Percentiles rank a stretch among this genome's conserved stretches.
Conservation (phyloP, 1,139 yeast species). For the Saccharomycopsis hybrid region DNA sequence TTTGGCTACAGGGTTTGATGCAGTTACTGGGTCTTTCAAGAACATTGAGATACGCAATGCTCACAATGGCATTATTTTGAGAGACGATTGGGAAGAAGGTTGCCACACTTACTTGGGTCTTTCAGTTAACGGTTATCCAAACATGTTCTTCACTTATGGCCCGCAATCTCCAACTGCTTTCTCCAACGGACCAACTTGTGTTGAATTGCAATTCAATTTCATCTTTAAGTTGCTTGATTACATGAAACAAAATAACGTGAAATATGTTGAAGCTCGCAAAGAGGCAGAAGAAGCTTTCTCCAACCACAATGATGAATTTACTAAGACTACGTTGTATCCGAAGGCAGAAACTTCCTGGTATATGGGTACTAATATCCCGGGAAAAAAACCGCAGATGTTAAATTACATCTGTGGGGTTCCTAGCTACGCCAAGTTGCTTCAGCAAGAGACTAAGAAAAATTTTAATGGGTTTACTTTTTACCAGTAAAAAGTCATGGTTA, state of each 20-base stretch:
- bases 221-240: slow-evolving; percentile 23
- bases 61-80: slow-evolving; percentile 13
- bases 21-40: slow-evolving; percentile 29
- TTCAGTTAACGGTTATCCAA: slow-evolving; percentile 26
- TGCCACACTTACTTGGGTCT: slow-evolving; percentile 27
- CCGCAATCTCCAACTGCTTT: slow-evolving; percentile 31
- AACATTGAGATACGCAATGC: slow-evolving; percentile 24
- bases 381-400: slow-evolving; percentile 26
- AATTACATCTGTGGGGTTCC: slow-evolving; percentile 26
- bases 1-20: slow-evolving; percentile 28
- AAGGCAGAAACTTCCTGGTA: slow-evolving; percentile 26
- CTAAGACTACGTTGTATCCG: slow-evolving; percentile 23
- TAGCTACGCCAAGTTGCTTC: slow-evolving; percentile 20
- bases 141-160: slow-evolving; percentile 29
- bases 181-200: slow-evolving; percentile 29
- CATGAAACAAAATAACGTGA: slow-evolving; percentile 18
- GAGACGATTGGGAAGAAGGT: slow-evolving; percentile 26
- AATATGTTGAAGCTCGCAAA: slow-evolving; percentile 22
- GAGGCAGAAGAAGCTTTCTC: slow-evolving; percentile 22
- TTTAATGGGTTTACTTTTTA: no score
- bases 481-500: no score
- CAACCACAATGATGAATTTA: slow-evolving; percentile 17
- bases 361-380: slow-evolving; percentile 28
- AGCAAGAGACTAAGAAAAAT: slow-evolving; percentile 14
- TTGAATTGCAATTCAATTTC: slow-evolving; percentile 26